Conservation (phyloP, 2,329 filamentous ascomycete species). For the Emmonsiellopsis sp. region DNA sequence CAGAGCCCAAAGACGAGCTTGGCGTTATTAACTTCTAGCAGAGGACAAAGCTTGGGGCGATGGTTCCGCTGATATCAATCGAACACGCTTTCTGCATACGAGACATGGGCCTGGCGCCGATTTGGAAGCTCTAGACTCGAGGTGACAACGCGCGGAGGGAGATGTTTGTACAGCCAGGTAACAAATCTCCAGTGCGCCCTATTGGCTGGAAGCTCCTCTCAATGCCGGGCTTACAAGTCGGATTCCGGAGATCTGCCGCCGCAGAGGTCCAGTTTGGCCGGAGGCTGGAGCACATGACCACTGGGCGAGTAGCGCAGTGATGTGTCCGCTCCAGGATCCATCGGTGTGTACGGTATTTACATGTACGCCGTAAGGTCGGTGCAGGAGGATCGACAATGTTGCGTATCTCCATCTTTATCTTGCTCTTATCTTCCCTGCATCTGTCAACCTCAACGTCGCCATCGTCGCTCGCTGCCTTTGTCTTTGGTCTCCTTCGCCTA, state of each 20-base stretch:
- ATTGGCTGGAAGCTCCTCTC: not conserved
- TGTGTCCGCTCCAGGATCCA: not conserved
- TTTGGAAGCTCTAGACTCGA: not conserved
- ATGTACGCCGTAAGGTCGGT: not conserved
- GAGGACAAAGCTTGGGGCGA: too few species aligned
- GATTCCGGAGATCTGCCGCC: not conserved
- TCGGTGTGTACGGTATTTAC: not conserved
- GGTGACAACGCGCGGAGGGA: not conserved
- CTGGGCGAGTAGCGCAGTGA: not conserved
- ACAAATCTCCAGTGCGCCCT: not conserved
- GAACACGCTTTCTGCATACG: not conserved
- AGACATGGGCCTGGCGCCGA: too few species aligned
- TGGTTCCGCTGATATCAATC: not conserved
- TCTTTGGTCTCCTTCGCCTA: not conserved
- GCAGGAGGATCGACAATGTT: not conserved
- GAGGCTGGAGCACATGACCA: slow-evolving; percentile 1
- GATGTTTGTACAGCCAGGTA: not conserved
- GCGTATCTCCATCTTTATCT: not conserved
- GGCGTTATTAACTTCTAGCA: too few species aligned
- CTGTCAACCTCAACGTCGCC: not conserved
- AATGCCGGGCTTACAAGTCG: not conserved
- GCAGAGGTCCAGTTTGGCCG: not conserved
- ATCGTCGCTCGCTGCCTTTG: not conserved
- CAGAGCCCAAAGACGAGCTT: too few species aligned
- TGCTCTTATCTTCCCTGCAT: not conserved